Base-by-base conservation (phyloP, 176 grass and related monocot species). In the Poa annua region DNA sequence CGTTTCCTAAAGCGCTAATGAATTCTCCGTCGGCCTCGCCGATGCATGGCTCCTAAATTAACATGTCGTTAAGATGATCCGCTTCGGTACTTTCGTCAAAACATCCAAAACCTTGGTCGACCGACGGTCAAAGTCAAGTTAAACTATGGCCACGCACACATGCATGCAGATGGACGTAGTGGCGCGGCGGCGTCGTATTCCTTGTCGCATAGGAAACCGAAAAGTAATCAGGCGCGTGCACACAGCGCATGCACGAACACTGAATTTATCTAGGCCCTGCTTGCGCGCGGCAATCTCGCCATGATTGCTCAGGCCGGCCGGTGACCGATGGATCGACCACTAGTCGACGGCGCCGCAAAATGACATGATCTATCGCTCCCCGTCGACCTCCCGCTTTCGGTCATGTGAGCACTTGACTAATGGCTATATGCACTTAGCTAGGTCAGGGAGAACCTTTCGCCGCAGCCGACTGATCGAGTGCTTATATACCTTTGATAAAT, bases 391-490 rank as follows among this genome's bases (percentile, higher is more conserved):
- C 12, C 19, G 24, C 55, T 83, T 63, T 83, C 74, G 83, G 83
- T 85, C 75, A 33, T 44, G 50, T 33, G 82, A 20, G 49, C 25
- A 71, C 79, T 85, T 85, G 75, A 72, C 84, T 79, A 85, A 85
- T 85, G 56, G 21, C 50, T 60, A 47, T 44, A 36, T 29, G 29
- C 29, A 29, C 29, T 1, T 29, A 29, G 29, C 29, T 29, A 29
- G 29, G 29, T 29, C 29, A 29, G 29, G 29, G 29, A 54, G 38
- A 60, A 29, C 17, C 26, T 41, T 66, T 20, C 2, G 21, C 11
- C 57, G 59, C 56, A 13, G 36, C 71, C 26, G 82, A 84, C 39
- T 20, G 82, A 63, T 29, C 26, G 26, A 34, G 62, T 35, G 29
- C 32, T 36, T 16, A 35, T 36, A 3, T 36, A 36, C 6, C 63